These are phyloP conservation scores for Mycena citricolor DNA, from an alignment of 1,284 basidiomycete species.

Conservation along the genomic window DNA sequence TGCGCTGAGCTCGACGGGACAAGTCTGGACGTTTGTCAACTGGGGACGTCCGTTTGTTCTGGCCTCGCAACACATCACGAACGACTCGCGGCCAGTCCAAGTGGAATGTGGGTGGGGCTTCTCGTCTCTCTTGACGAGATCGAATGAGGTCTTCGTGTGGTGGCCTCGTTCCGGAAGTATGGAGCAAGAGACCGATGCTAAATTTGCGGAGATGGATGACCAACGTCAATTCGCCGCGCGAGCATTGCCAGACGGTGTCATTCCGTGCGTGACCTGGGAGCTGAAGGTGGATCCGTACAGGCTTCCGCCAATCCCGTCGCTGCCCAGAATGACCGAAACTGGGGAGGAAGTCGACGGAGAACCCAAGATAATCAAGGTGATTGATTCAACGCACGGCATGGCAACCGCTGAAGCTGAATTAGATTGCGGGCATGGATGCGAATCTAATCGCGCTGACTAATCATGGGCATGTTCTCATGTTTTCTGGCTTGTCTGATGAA, in stretches of 20 bases:
- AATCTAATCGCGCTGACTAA: constrained; percentile 77
- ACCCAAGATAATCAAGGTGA: constrained; percentile 36
- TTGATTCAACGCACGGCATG: no score
- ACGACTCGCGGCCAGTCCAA: constrained; percentile 57
- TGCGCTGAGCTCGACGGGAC: constrained; percentile 55
- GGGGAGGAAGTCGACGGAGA: constrained; percentile 35
- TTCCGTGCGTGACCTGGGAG: constrained; percentile 64
- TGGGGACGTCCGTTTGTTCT: constrained; percentile 76
- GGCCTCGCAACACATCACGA: constrained; percentile 42
- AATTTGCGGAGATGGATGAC: constrained; percentile 47
- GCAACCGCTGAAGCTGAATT: constrained; percentile 54
- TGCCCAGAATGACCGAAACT: constrained; percentile 41
- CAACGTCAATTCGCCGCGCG: constrained; percentile 38
- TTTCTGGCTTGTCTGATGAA: constrained; percentile 45
- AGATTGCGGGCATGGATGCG: constrained; percentile 73
- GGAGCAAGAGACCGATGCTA: constrained; percentile 36
- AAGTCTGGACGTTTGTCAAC: constrained; percentile 70
- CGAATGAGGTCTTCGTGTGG: constrained; percentile 74
- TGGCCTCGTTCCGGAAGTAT: constrained; percentile 62
- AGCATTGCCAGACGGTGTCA: constrained; percentile 37
- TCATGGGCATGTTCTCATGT: constrained; percentile 71
- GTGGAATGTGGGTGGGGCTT: constrained; percentile 82
- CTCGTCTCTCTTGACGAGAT: constrained; percentile 65
- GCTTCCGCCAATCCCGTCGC: constrained; percentile 53
- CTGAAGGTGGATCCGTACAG: constrained; percentile 50